Percentiles rank a stretch among this genome's conserved stretches.
Evolutionary conservation across 2,329 filamentous ascomycete genomes (phyloP).

Genomic region (Aspergillus carbonarius): DNA sequence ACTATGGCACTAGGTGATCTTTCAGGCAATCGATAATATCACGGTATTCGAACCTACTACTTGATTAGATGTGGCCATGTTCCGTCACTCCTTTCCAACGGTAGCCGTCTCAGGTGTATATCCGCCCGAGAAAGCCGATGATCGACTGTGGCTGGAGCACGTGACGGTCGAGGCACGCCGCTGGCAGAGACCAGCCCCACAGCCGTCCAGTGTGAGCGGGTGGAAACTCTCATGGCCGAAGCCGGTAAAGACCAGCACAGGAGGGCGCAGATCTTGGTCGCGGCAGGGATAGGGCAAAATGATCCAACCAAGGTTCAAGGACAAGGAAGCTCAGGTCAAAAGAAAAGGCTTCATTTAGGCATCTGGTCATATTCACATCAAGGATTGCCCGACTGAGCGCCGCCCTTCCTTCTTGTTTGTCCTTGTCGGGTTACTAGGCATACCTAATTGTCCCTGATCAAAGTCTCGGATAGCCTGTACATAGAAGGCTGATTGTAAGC

Average conservation of each 20-base stretch:
- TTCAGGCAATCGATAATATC: too few species aligned
- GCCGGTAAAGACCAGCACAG: neutral
- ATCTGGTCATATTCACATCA: too few species aligned
- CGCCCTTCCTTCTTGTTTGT: neutral
- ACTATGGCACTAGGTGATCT: too few species aligned
- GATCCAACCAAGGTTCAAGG: too few species aligned
- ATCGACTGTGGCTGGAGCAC: neutral
- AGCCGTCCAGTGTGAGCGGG: neutral
- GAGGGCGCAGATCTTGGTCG: neutral
- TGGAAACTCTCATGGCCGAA: neutral
- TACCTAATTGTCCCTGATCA: too few species aligned
- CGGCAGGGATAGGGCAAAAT: too few species aligned
- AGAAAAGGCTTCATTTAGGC: neutral
- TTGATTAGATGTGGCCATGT: too few species aligned
- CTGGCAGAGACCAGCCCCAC: neutral
- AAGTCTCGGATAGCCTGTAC: too few species aligned
- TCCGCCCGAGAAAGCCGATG: neutral
- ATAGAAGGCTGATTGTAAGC: too few species aligned
- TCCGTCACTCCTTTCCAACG: neutral
- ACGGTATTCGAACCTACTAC: too few species aligned
- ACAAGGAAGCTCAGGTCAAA: neutral
- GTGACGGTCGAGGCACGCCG: neutral
- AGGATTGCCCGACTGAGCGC: neutral
- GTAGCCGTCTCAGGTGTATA: neutral
- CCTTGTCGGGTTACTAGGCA: too few species aligned